These are phyloP conservation scores for Lodderomyces pseudojiufengensis DNA, from an alignment of 1,139 yeast genomes.

Conservation along the genomic window DNA sequence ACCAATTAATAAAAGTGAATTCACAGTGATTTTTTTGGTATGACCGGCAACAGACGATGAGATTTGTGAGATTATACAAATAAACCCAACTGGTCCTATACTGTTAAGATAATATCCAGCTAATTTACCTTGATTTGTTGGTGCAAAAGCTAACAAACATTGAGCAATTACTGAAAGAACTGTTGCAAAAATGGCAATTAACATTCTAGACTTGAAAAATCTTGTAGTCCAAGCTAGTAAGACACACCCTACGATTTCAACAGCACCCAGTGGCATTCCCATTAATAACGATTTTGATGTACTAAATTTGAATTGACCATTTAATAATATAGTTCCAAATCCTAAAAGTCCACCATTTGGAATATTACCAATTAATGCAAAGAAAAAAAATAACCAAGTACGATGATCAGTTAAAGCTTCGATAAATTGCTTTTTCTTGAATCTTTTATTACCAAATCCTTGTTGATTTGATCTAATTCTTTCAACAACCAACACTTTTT, in stretches of 20 bases:
- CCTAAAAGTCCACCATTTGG: conserved; percentile 39
- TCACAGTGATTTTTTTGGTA: conserved; percentile 60
- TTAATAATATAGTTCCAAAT: conserved; percentile 44
- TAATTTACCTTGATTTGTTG: conserved; percentile 29
- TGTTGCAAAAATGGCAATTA: conserved; percentile 40
- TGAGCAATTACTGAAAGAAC: conserved; percentile 33
- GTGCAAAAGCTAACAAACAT: conserved; percentile 48
- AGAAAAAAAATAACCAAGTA: conserved; percentile 39
- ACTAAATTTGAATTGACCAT: conserved; percentile 40
- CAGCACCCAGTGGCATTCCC: conserved; percentile 36
- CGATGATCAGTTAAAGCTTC: conserved; percentile 49
- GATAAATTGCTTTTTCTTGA: conserved; percentile 50
- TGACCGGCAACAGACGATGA: conserved; percentile 69
- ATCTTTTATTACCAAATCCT: conserved; percentile 53
- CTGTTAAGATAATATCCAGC: conserved; percentile 35
- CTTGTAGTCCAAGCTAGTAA: conserved; percentile 25
- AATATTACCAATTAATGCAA: conserved; percentile 25
- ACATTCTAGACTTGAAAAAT: conserved; percentile 32
- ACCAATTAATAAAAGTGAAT: conserved; percentile 57
- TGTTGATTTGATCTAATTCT: conserved; percentile 40
- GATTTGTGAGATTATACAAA: conserved; percentile 46
- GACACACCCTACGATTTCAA: conserved; percentile 42
- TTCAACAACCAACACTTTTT: conserved; percentile 38
- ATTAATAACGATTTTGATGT: conserved; percentile 26
- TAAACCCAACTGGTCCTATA: conserved; percentile 38